These are phyloP conservation scores for Pythium biforme DNA, from an alignment of 352 stramenopile genomes.

Conservation along the genomic window DNA sequence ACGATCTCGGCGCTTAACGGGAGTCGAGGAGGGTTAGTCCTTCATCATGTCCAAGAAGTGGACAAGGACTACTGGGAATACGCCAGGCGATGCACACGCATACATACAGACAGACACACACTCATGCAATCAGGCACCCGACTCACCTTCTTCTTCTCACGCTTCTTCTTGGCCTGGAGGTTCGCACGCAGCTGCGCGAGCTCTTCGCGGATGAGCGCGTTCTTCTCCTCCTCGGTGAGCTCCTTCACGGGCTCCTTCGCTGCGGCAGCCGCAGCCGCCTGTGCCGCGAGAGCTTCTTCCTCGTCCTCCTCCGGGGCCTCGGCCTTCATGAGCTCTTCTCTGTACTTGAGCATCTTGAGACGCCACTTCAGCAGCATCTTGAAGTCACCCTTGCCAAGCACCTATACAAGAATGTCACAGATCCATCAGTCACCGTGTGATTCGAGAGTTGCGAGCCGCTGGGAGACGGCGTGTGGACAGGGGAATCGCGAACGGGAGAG, in stretches of 20 bases:
- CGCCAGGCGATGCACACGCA: slow-evolving; percentile 35
- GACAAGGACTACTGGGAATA: slow-evolving; percentile 89
- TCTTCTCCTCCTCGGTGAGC: slow-evolving; percentile 80
- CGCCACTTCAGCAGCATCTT: slow-evolving; percentile 97
- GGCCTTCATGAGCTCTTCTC: slow-evolving; percentile 76
- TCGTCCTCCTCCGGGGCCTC: slow-evolving; percentile 42
- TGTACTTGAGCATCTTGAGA: slow-evolving; percentile 90
- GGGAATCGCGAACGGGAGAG: slow-evolving; percentile 1
- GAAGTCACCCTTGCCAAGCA: slow-evolving; percentile 98
- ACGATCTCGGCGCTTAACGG: slow-evolving; percentile 84
- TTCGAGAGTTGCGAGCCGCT: too few species aligned
- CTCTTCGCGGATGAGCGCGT: slow-evolving; percentile 81
- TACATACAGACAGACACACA: slow-evolving; percentile 24
- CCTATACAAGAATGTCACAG: slow-evolving; percentile 31
- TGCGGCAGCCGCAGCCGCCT: slow-evolving; percentile 20
- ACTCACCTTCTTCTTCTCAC: slow-evolving; percentile 89
- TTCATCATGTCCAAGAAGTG: slow-evolving; percentile 76
- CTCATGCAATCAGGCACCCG: slow-evolving; percentile 23
- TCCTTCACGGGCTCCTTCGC: slow-evolving; percentile 51
- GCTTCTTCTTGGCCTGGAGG: slow-evolving; percentile 84
- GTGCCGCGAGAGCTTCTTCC: slow-evolving; percentile 30
- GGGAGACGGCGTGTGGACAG: neutral
- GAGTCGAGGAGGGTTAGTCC: slow-evolving; percentile 90
- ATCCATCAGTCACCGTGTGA: neutral
- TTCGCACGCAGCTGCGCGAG: slow-evolving; percentile 75